These are phyloP conservation scores for Panicum hallii DNA, from an alignment of 202 grass and related monocot genomes.

Conservation along the genomic window DNA sequence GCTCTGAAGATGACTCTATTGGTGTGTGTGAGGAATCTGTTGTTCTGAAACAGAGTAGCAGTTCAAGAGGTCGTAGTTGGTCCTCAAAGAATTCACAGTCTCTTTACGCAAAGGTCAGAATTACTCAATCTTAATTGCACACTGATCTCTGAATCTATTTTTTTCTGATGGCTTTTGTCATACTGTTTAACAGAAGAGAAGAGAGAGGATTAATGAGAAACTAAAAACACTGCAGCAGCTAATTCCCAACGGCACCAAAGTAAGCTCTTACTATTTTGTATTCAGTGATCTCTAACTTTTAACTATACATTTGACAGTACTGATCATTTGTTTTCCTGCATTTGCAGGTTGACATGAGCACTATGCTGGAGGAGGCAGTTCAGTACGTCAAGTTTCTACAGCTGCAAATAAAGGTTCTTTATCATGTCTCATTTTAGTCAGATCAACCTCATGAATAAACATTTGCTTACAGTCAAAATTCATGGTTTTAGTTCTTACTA, in stretches of 20 bases:
- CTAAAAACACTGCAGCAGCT: conserved; percentile 66
- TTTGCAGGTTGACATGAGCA: conserved; percentile 85
- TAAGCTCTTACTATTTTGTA: conserved; percentile 30
- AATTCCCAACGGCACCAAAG: conserved; percentile 83
- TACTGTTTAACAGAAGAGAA: conserved; percentile 62
- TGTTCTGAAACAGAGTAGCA: conserved; percentile 36
- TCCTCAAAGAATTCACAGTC: conserved; percentile 49
- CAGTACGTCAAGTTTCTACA: conserved; percentile 82
- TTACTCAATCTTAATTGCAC: not conserved
- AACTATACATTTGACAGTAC: not conserved
- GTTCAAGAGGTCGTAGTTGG: conserved; percentile 18
- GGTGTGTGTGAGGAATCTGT: conserved; percentile 25
- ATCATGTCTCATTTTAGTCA: not conserved
- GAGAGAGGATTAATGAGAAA: conserved; percentile 71
- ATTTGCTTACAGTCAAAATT: not conserved
- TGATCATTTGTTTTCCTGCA: not conserved
- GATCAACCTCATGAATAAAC: not conserved
- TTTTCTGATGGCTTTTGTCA: conserved; percentile 30
- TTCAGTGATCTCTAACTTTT: not conserved
- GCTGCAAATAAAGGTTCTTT: conserved; percentile 76
- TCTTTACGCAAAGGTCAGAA: conserved; percentile 69
- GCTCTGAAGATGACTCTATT: conserved; percentile 58
- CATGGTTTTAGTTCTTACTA: not conserved
- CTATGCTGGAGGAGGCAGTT: conserved; percentile 85
- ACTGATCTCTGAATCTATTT: not conserved